Percentiles rank a stretch among this genome's conserved stretches.
phyloP scores from a whole-genome alignment of 257 asterid species.

The Fraxinus cuspidata region DNA sequence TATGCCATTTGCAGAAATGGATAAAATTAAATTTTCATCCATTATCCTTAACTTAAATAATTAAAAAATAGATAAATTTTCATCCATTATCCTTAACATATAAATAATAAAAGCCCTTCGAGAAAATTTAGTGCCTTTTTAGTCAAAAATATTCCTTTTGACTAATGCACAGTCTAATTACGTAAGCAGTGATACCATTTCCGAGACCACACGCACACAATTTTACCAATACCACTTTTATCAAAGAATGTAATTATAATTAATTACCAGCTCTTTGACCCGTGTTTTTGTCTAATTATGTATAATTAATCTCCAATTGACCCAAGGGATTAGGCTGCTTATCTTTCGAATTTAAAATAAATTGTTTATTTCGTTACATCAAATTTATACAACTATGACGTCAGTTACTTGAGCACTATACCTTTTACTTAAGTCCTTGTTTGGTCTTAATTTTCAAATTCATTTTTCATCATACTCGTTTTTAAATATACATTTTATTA shows the following conservation, averaged over 20 bases:
- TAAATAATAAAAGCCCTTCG: background rate
- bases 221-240: conserved; percentile 16
- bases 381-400: background rate
- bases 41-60: background rate
- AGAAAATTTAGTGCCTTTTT: background rate
- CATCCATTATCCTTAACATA: background rate
- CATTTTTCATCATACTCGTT: no score
- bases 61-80: background rate
- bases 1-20: background rate
- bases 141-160: conserved; percentile 30
- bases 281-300: background rate
- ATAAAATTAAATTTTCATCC: background rate
- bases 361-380: conserved; percentile 10
- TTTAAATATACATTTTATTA: no score
- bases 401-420: background rate
- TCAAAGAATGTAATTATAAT: conserved; percentile 5
- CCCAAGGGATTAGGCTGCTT: conserved; percentile 23
- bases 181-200: conserved; percentile 37
- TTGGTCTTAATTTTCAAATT: no score
- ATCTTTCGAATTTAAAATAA: conserved; percentile 20
- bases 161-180: conserved; percentile 13
- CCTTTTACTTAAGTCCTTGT: background rate
- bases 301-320: conserved; percentile 12
- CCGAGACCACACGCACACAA: conserved; percentile 22
- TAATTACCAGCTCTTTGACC: conserved; percentile 23